Percentiles rank a stretch among this genome's conserved stretches.
These are phyloP conservation scores for Miamiensis avidus DNA, from an alignment of 169 alveolate species.

Conservation along the genomic window DNA sequence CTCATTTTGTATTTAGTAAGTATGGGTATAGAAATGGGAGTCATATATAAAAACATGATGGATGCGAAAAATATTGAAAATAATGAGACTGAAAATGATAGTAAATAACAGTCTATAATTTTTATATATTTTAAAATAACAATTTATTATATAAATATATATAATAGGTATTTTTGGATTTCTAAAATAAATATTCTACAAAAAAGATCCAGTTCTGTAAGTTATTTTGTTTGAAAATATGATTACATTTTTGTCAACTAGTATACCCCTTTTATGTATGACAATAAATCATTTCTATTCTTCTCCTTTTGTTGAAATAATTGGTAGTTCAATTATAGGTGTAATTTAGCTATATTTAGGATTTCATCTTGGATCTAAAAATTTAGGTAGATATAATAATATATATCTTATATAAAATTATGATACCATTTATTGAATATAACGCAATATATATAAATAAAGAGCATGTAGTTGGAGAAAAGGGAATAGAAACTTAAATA, in stretches of 20 bases:
- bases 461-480: background rate
- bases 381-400: background rate
- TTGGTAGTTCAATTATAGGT: background rate
- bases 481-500: background rate
- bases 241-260: constrained; percentile 9
- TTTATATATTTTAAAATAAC: too few species aligned
- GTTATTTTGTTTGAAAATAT: constrained; percentile 15
- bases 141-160: too few species aligned
- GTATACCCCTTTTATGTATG: constrained; percentile 1
- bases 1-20: constrained; percentile 6
- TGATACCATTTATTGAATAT: too few species aligned
- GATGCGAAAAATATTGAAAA: constrained; percentile 11
- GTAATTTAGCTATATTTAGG: background rate
- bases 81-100: background rate
- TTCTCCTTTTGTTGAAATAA: background rate
- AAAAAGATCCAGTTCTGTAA: constrained; percentile 18
- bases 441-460: too few species aligned
- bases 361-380: background rate
- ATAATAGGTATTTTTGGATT: background rate
- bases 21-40: constrained; percentile 19
- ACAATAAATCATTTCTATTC: background rate
- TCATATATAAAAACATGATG: constrained; percentile 3
- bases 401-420: too few species aligned
- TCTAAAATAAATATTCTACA: background rate
- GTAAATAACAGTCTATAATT: too few species aligned